Percentiles rank a stretch among this genome's conserved stretches.
These are phyloP conservation scores for Camellia sinensis DNA, from an alignment of 148 eudicot species.

Conservation along the genomic window DNA sequence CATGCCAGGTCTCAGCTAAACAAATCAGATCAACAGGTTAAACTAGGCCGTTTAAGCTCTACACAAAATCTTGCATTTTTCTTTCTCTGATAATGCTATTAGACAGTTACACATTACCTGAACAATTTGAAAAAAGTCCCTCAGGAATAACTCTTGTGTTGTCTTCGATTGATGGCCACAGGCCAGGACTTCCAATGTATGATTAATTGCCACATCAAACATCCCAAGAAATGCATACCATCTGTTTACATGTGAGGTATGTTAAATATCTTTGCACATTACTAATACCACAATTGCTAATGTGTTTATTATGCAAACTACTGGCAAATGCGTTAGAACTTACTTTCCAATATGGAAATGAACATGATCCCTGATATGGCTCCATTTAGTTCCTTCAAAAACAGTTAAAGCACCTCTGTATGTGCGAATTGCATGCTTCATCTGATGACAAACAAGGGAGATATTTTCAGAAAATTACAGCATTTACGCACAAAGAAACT, in stretches of 20 bases:
- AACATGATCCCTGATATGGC: constrained; percentile 79
- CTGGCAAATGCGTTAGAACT: constrained; percentile 26
- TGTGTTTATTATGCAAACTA: constrained; percentile 7
- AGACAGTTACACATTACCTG: constrained; percentile 46
- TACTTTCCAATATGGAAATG: constrained; percentile 96
- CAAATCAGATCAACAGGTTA: background rate
- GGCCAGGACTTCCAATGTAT: constrained; percentile 78
- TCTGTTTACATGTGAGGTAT: constrained; percentile 33
- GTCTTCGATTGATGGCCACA: constrained; percentile 88
- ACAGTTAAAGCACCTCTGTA: constrained; percentile 86
- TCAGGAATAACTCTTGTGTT: constrained; percentile 84
- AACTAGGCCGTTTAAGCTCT: background rate
- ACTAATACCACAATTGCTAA: constrained; percentile 8
- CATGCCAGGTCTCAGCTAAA: background rate
- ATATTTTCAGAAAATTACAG: constrained; percentile 14
- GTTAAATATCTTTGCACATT: background rate
- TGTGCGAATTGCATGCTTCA: constrained; percentile 88
- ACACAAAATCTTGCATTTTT: background rate
- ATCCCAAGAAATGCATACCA: constrained; percentile 92
- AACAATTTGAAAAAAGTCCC: constrained; percentile 76
- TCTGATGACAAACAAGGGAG: constrained; percentile 45
- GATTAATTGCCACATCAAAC: constrained; percentile 78
- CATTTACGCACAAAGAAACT: constrained; percentile 5
- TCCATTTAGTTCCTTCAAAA: constrained; percentile 82
- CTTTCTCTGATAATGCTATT: background rate